Evolutionary conservation across 495 filamentous ascomycete genomes (phyloP), one percentile per base, ranked within the genome.

Genomic region (Penicillium paradoxum): DNA sequence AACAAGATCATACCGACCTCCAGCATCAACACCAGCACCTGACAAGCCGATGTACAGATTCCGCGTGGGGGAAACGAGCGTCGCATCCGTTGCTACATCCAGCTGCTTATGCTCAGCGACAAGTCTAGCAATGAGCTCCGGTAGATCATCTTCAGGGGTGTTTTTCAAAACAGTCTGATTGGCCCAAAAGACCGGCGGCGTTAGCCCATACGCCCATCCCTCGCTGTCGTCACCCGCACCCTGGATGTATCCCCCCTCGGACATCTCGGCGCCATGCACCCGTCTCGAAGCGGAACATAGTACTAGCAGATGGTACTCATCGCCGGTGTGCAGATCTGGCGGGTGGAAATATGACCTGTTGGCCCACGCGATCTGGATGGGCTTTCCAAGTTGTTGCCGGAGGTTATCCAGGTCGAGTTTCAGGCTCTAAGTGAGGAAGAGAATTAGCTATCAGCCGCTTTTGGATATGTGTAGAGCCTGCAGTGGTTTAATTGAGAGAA

Each of bases 201-300:
- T 92, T 10, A 97, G 71, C 0, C 88, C 87, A 36, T 79, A 70
- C 32, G 89, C 84, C 93, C 93, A 98, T 34, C 83, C 85, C 70
- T 97, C 92, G 17, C 84, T 88, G 62, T 97, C 92, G 70, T 97
- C 92, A 5, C 86, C 92, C 11, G 91, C 91, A 21, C 93, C 93
- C 68, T 97, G 93, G 55, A 98, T 88, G 63, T 98, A 98, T 22
- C 85, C 87, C 4, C 81, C 82, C 55, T 81, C 80, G 25, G 81
- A 83, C 48, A 83, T 76, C 60, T 90, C 87, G 0, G 78, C 79
- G 5, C 83, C 84, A 13, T 67, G 70, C 0, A 89, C 80, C 10
- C 85, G 76, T 32, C 83, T 76, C 0, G 90, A 96, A 21, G 87
- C 84, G 2, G 90, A 90, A 66, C 91, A 92, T 10, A 96, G 77